These are phyloP conservation scores for Colletotrichum sp. DNA, from an alignment of 2,329 filamentous ascomycete species.

Conservation along the genomic window DNA sequence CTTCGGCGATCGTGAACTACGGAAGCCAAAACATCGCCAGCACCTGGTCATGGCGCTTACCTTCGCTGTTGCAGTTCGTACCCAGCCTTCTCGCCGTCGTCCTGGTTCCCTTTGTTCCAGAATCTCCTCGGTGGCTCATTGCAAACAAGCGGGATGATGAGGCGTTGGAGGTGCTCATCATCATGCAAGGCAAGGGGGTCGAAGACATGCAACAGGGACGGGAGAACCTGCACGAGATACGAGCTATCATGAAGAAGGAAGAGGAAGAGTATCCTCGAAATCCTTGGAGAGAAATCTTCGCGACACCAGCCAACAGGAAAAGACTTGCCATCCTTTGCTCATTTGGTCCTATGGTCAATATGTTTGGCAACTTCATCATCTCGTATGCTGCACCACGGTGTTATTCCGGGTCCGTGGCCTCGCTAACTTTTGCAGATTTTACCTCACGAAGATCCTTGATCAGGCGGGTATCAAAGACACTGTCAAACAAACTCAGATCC, in stretches of 20 bases:
- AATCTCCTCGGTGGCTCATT: slow-evolving; percentile 39
- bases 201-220: slow-evolving; percentile 16
- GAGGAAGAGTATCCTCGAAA: slow-evolving; percentile 27
- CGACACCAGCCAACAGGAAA: slow-evolving; percentile 27
- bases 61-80: slow-evolving; percentile 36
- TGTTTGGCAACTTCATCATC: slow-evolving; percentile 35
- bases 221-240: slow-evolving; percentile 25
- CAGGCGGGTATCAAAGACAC: slow-evolving; percentile 33
- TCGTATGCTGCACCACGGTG: slow-evolving; percentile 22
- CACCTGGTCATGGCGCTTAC: slow-evolving; percentile 40
- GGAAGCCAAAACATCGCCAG: slow-evolving; percentile 35
- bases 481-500: slow-evolving; percentile 30
- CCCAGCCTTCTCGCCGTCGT: slow-evolving; percentile 30
- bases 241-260: slow-evolving; percentile 26
- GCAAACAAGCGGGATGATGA: slow-evolving; percentile 32
- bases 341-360: slow-evolving; percentile 30
- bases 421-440: slow-evolving; percentile 22
- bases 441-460: slow-evolving; percentile 31
- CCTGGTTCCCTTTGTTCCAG: slow-evolving; percentile 1
- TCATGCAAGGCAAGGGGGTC: slow-evolving; percentile 46
- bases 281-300: slow-evolving; percentile 30
- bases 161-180: slow-evolving; percentile 38
- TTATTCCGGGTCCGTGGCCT: background rate
- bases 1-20: slow-evolving; percentile 32
- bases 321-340: slow-evolving; percentile 27